These are phyloP conservation scores for Hypoxylon lienhwacheense DNA, from an alignment of 495 filamentous ascomycete genomes.

Conservation along the genomic window DNA sequence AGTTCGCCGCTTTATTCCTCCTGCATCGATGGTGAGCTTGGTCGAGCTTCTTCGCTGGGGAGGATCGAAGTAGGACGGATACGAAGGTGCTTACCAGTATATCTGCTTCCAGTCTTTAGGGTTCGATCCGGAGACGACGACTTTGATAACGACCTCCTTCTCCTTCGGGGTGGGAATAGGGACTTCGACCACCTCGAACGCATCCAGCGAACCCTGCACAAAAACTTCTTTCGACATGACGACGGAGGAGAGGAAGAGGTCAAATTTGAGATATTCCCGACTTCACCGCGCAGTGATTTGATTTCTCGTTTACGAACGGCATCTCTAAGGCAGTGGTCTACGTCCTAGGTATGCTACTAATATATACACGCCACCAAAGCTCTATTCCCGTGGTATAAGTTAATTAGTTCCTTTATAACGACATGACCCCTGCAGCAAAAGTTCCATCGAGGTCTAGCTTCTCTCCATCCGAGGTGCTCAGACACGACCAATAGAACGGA, in stretches of 20 bases:
- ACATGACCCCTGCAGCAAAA: too few relatives aligned
- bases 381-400: too few relatives aligned
- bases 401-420: too few relatives aligned
- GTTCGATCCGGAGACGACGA: conserved; percentile 31
- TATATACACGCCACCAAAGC: too few relatives aligned
- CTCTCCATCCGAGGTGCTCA: too few relatives aligned
- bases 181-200: conserved; percentile 8
- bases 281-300: too few relatives aligned
- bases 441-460: too few relatives aligned
- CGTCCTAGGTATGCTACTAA: too few relatives aligned
- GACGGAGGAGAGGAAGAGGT: neutral
- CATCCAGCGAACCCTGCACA: conserved; percentile 10
- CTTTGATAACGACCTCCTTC: conserved; percentile 51
- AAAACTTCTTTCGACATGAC: conserved; percentile 26
- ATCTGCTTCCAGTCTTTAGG: conserved; percentile 41
- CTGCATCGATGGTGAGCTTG: neutral
- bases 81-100: neutral
- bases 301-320: too few relatives aligned
- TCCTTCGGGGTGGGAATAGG: conserved; percentile 14
- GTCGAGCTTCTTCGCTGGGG: neutral
- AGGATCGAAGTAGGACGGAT: neutral
- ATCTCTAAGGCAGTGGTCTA: too few relatives aligned
- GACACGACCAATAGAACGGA: too few relatives aligned
- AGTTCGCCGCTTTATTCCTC: conserved; percentile 24
- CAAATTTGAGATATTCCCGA: neutral